These are phyloP conservation scores for Isochrysis galbana DNA, from an alignment of 78 protist genomes.

Conservation along the genomic window DNA sequence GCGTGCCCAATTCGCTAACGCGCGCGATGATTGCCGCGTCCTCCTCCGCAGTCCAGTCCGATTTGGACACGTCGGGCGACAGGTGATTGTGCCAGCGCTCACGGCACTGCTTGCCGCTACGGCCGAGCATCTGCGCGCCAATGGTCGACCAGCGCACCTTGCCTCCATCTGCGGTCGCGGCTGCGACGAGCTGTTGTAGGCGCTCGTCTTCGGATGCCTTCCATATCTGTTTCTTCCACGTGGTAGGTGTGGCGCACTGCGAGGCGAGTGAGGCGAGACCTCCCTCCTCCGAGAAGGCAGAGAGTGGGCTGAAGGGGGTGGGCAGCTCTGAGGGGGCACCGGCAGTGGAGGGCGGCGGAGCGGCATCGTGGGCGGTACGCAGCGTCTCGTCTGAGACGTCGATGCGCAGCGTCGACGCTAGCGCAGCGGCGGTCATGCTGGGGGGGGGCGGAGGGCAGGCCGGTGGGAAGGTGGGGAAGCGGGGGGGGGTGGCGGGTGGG, in stretches of 20 bases:
- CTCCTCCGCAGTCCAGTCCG: background rate
- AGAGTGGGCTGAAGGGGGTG: background rate
- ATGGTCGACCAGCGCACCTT: background rate
- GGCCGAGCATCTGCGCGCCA: background rate
- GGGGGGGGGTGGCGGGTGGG: too few relatives aligned
- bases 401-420: background rate
- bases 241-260: background rate
- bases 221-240: background rate
- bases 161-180: background rate
- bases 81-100: constrained; percentile 18
- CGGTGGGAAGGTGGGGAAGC: too few relatives aligned
- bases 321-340: background rate
- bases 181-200: background rate
- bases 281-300: background rate
- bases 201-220: background rate
- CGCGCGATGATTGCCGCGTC: background rate
- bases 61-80: background rate
- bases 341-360: background rate
- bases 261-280: background rate
- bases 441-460: too few relatives aligned
- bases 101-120: background rate
- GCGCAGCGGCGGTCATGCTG: too few relatives aligned
- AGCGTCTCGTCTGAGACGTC: background rate
- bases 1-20: background rate
- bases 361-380: background rate